Evolutionary conservation across 352 stramenopile species (phyloP).

Genomic region (Globisporangium paroecandrum): DNA sequence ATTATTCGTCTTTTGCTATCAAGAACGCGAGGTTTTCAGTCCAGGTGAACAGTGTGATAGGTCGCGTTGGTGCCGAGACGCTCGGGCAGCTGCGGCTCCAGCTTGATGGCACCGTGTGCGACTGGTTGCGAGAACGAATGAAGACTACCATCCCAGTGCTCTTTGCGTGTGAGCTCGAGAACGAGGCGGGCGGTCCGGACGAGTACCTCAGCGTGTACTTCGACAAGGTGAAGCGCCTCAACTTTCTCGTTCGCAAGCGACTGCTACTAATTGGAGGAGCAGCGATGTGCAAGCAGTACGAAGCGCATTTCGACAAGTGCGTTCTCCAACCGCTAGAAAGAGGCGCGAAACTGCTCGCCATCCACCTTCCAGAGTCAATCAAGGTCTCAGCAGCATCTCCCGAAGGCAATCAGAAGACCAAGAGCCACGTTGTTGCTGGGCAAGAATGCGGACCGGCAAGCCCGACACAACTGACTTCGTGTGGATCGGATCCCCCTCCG

Average conservation of each 20-base stretch:
- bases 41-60: no score
- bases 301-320: background rate
- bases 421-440: background rate
- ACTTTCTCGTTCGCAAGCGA: slow-evolving; percentile 2
- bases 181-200: background rate
- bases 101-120: background rate
- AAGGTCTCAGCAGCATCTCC: background rate
- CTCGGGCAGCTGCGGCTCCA: background rate
- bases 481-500: no score
- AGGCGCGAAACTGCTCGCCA: background rate
- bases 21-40: no score
- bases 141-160: background rate
- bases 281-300: background rate
- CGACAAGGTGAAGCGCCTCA: background rate
- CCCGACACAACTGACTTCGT: no score
- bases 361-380: background rate
- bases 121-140: background rate
- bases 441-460: no score
- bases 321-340: background rate
- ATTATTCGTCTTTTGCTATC: background rate
- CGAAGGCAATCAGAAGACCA: background rate
- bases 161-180: slow-evolving; percentile 1
- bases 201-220: background rate
- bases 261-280: background rate
- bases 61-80: background rate